phyloP scores from a whole-genome alignment of 495 filamentous ascomycete species.

The Podospora sp. region DNA sequence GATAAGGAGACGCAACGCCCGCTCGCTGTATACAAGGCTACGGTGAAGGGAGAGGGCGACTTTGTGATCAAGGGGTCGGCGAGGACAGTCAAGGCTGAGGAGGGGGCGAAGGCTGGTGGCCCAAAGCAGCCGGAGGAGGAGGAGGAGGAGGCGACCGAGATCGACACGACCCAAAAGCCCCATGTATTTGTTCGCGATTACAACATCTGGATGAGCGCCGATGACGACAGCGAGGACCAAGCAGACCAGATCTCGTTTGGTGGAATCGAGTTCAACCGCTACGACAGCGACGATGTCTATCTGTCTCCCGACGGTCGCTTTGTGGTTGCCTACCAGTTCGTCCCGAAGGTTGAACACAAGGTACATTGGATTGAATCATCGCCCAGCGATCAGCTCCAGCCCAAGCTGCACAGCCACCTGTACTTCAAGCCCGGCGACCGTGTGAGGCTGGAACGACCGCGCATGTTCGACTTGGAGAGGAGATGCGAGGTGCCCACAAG shows the following conservation, averaged over 20 bases:
- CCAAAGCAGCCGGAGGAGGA: background rate
- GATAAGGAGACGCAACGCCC: no score
- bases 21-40: no score
- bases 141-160: no score
- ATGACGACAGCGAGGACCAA: background rate
- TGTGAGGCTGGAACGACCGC: conserved; percentile 22
- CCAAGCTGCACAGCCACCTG: conserved; percentile 19
- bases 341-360: conserved; percentile 19
- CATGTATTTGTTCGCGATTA: conserved; percentile 7
- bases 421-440: conserved; percentile 25
- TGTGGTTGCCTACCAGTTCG: conserved; percentile 23
- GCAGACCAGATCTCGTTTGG: background rate
- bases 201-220: conserved; percentile 6
- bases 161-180: background rate
- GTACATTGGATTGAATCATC: conserved; percentile 24
- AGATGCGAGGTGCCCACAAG: conserved; percentile 23
- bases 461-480: conserved; percentile 25
- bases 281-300: background rate
- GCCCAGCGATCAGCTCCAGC: conserved; percentile 21
- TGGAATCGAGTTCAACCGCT: background rate
- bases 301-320: conserved; percentile 8
- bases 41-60: no score
- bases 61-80: no score
- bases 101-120: background rate
- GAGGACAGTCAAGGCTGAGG: no score